Base-by-base conservation (phyloP, 208 protist genomes). In the Leishmania braziliensis region DNA sequence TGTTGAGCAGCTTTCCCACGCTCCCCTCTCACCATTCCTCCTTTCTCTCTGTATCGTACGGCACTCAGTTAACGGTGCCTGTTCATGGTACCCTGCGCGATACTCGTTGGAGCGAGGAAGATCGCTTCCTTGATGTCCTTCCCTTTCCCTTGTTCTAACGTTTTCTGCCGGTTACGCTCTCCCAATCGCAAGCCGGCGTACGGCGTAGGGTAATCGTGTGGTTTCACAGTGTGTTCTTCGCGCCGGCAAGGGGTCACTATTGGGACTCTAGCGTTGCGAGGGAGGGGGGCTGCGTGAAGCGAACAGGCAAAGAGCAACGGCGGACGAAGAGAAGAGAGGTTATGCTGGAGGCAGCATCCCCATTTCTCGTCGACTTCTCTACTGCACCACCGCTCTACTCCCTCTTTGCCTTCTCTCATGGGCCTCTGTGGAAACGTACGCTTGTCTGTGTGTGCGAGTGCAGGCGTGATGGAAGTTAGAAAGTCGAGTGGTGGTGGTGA, bases 11-110 rank as follows among this genome's bases (percentile, higher is more conserved):
- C n/a, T 63, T 68, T 29, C 4, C 29, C 29, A 10, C 29, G 33
- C 20, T 8, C 20, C 58, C 68, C 74, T 80, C 77, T 23, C 54
- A 80, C 74, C 3, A 46, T 65, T 73, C n/a, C 23, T 69, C n/a
- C 71, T 71, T 16, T 50, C n/a, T 2, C 54, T 65, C 33, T 39
- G 18, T 65, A 23, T 65, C 53, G 16, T n/a, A 33, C 6, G 43
- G 10, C 10, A 51, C 69, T n/a, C 69, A 53, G 48, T 39, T 36
- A 1, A 53, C 62, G 29, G 29, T 39, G 62, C 9, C 20, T 58
- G 14, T 79, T 65, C 62, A 53, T 29, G 43, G 43, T 46, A 46
- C 43, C 43, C 43, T 46, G 43, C 43, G 43, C 43, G 43, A 46
- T 46, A 46, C 43, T 46, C 43, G 43, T 46, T 46, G 43, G 43